Evolutionary conservation across 495 filamentous ascomycete species (phyloP).

Genomic region (Antarctomyces pellizariae): DNA sequence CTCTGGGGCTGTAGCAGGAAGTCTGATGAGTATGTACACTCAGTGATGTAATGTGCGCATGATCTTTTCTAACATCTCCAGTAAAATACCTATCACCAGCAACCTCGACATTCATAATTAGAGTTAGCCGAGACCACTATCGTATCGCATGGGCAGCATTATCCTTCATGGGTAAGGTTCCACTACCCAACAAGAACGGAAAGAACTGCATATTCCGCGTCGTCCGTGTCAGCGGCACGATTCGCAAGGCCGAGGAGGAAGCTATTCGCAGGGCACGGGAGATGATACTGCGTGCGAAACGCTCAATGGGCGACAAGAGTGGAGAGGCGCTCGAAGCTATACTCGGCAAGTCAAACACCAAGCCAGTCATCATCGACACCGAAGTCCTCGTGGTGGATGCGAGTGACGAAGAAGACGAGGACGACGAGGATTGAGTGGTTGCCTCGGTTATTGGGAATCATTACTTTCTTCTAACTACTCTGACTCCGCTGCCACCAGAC

Average conservation of each 20-base stretch:
- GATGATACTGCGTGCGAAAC: conserved; percentile 38
- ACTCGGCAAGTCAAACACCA: conserved; percentile 13
- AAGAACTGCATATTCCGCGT: conserved; percentile 57
- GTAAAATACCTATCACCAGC: conserved; percentile 83
- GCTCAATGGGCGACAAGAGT: conserved; percentile 13
- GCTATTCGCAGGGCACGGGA: conserved; percentile 51
- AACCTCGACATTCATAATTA: conserved; percentile 84
- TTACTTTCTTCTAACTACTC: conserved; percentile 18
- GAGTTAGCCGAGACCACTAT: conserved; percentile 54
- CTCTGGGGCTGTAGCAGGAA: conserved; percentile 36
- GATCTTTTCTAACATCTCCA: conserved; percentile 14
- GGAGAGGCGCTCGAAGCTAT: conserved; percentile 18
- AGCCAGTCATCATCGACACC: conserved; percentile 1
- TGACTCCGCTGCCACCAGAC: conserved; percentile 15
- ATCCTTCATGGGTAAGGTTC: conserved; percentile 54
- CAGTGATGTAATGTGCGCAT: conserved; percentile 1
- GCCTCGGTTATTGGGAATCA: conserved; percentile 15
- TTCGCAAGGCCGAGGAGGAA: conserved; percentile 77
- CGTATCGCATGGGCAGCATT: conserved; percentile 76
- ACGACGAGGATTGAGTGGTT: conserved; percentile 20
- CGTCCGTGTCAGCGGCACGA: conserved; percentile 81
- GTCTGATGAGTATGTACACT: conserved; percentile 31
- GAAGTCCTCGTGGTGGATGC: conserved; percentile 20
- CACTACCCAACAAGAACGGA: conserved; percentile 26
- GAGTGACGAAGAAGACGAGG: conserved; percentile 25